These are phyloP conservation scores for Prunus campanulata DNA, from an alignment of 306 rosid species.

Conservation along the genomic window DNA sequence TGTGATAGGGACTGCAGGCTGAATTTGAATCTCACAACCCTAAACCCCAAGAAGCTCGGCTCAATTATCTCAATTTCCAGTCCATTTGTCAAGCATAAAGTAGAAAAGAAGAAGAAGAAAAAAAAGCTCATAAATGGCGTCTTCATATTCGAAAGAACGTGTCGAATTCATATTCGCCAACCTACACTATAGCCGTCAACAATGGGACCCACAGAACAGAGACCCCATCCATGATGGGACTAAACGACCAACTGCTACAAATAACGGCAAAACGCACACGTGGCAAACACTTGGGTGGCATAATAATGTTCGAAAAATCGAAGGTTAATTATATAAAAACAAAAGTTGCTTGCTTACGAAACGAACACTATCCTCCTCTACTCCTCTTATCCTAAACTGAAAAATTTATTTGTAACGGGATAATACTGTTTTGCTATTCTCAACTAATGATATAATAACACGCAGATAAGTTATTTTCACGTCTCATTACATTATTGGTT, in stretches of 20 bases:
- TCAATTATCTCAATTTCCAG: neutral
- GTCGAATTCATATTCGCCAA: neutral
- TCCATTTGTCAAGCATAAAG: neutral
- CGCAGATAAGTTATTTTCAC: rapidly evolving
- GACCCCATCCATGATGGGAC: conserved; percentile 33
- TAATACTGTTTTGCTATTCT: no score
- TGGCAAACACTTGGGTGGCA: conserved; percentile 24
- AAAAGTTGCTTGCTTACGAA: conserved; percentile 15
- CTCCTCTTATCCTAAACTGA: no score
- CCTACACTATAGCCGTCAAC: conserved; percentile 16
- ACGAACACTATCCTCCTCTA: no score
- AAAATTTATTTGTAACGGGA: rapidly evolving
- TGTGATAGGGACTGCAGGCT: neutral
- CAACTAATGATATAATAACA: rapidly evolving
- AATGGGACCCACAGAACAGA: conserved; percentile 26
- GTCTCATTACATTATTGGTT: no score
- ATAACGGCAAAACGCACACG: conserved; percentile 39
- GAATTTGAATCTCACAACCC: neutral
- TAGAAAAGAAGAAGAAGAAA: neutral
- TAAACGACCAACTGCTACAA: conserved; percentile 43
- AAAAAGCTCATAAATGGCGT: neutral
- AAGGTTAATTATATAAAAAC: neutral
- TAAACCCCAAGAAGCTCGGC: neutral
- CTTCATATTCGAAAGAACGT: neutral
- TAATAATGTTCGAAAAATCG: neutral